Base-by-base conservation (phyloP, 352 stramenopile genomes). In the Paralagenidium karlingii region DNA sequence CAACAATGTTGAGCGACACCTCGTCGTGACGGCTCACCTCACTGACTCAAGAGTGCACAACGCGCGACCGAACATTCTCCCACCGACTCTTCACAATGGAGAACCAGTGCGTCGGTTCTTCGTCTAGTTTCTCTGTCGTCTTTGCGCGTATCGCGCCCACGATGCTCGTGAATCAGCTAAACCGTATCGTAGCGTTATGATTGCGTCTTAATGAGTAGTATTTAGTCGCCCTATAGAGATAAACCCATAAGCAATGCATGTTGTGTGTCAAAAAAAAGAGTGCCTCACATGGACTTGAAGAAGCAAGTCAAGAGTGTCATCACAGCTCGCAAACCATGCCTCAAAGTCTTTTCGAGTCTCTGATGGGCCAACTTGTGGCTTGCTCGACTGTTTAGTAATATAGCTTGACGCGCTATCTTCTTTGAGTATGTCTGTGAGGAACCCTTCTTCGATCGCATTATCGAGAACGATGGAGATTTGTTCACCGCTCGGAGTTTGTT, bases 41-140 rank as follows among this genome's bases (percentile, higher is more conserved):
- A 48, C 44, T 24, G 43, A 60, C 0, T 33, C 51, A 33, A 53
- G 22, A 53, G 43, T 34, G 43, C 53, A 61, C 16, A 24, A 31
- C 33, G 31, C 43, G 26, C 21, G 13, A 43, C 20, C 20, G 21
- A 54, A 54, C 41, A 41, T 33, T 51, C 24, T 59, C 41, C 30
- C 3, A 22, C 51, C 36, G 16, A 38, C 9, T 37, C 40, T 6
- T 31, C 21, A 8, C 3, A 42, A 32, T 20, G 36, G 36, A 13
- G 3, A 42, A n/a, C 36, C 36, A 41, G 1, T 41, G 36, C 2
- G 19, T 41, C 1, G 2, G 1, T 8, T 41, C 8, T 41, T 11
- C 11, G 16, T 20, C 2, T 9, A 10, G n/a, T n/a, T n/a, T n/a
- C n/a, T n/a, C n/a, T n/a, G n/a, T n/a, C n/a, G n/a, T n/a, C n/a